Base-by-base conservation (phyloP, 495 filamentous ascomycete genomes). In the Pyrenula massariospora region DNA sequence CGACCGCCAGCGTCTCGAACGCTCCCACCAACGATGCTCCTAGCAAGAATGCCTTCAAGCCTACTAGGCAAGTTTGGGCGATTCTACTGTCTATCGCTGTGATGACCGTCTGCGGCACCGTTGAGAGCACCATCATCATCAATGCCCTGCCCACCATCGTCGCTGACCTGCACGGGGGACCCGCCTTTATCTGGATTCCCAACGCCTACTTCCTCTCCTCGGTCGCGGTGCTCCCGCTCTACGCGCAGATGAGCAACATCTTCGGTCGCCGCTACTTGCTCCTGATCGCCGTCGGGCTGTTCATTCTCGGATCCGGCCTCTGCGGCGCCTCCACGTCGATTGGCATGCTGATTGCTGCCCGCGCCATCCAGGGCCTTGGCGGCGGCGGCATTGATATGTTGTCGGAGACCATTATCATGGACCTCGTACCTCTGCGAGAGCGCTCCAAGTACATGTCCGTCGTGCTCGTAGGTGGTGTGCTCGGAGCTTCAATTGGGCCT, bases 191-290 rank as follows among this genome's bases (percentile, higher is more conserved):
- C 54, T 75, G 69, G 70, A 55, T 70, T 50, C 55, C 56, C 25
- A 73, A 71, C 51, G 59, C 55, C 23, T 73, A 63, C 60, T 58
- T 75, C 54, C 59, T 76, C 2, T 57, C 72, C 47, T 12, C 20
- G 53, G 55, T 2, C 11, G 42, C 42, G 11, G 11, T 19, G 42
- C 42, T 48, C 42, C 42, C 42, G 42, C 42, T 19, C 42, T 69
- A 56, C 47, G 67, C 65, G 2, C 75, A 78, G 51, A 55, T 78
- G 2, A 70, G 73, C 19, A 70, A 80, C 58, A 70, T 80, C 12
- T 77, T 80, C 56, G 81, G 81, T 1, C 72, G 79, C 2, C 70
- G 75, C 10, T 70, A 66, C 12, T 63, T 73, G 52, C 62, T 80
- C 48, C 67, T 77, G 12, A 54, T 64, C 0, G 63, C 72, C 0